Base-by-base conservation (phyloP, 73 alveolate species). In the Symbiodinium pilosum region DNA sequence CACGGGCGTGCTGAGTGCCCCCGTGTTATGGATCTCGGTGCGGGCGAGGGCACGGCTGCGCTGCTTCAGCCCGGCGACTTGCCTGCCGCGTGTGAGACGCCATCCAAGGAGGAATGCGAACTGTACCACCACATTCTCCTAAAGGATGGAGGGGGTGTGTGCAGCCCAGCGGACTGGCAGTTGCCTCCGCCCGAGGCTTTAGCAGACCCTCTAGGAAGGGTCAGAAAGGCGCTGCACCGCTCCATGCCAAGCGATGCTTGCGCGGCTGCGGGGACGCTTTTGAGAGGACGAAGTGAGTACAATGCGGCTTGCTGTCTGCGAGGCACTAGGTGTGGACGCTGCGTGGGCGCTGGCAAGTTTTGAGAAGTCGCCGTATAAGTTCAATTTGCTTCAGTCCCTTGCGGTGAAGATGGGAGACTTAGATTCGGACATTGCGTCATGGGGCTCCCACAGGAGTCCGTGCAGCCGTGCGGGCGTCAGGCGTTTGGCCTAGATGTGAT, bases 391-490 rank as follows among this genome's bases (percentile, higher is more conserved):
- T 56, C 54, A 21, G 30, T 30, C 59, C 4, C 4, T 51, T 32
- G 94, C 84, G 39, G 20, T 2, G 59, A 34, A 39, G 7, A 34
- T 86, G 59, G 84, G 84, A 7, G 93, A 86, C 16, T 11, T 47
- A 34, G 92, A 84, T 84, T 42, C 28, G 9, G 68, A 28, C 51
- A 77, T 12, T 86, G 44, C 7, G 39, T 40, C 54, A 6, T 30
- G 93, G 93, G 28, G 93, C 93, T 47, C 93, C 93, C 30, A 47
- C 93, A 11, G 83, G 93, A 2, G 93, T 86, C 11, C 93, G 93
- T 77, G 44, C 32, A 36, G 38, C 75, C 6, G 36, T 86, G 7
- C 83, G 56, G 12, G 83, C 93, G 7, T 86, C 93, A 18, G 93
- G 93, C 38, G 68, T 86, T 44, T 86, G 93, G 93, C 93, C 93